phyloP scores from a whole-genome alignment of 2,329 filamentous ascomycete species.

The Fusarium hostae region DNA sequence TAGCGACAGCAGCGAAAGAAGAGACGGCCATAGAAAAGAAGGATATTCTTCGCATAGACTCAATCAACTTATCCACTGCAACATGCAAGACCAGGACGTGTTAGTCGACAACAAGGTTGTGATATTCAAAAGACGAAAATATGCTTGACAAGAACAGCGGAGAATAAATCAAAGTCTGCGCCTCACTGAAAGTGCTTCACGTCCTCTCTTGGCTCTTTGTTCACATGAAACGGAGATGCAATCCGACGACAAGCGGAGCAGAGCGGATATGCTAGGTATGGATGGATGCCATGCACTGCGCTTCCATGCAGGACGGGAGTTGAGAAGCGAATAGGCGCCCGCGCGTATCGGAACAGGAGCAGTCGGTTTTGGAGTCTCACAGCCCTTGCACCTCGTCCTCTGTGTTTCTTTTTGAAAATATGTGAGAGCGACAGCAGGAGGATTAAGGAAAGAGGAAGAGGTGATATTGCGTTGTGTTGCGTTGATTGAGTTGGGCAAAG shows the following conservation, averaged over 20 bases:
- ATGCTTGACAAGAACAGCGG: neutral
- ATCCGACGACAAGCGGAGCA: slow-evolving; percentile 28
- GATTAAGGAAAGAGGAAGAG: neutral
- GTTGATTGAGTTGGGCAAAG: slow-evolving; percentile 8
- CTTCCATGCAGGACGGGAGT: slow-evolving; percentile 20
- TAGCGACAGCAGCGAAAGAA: neutral
- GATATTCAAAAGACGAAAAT: slow-evolving; percentile 13
- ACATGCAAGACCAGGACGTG: slow-evolving; percentile 14
- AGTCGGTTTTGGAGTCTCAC: slow-evolving; percentile 1
- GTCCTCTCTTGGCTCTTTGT: slow-evolving; percentile 1
- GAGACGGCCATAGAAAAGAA: neutral
- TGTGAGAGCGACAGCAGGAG: neutral
- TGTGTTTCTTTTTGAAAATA: neutral
- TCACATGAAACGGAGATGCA: slow-evolving; percentile 22
- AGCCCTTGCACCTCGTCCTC: neutral
- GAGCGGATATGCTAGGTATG: slow-evolving; percentile 7
- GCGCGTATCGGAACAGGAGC: slow-evolving; percentile 19
- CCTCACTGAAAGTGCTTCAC: slow-evolving; percentile 13
- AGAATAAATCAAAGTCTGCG: slow-evolving; percentile 12
- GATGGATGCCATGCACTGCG: slow-evolving; percentile 13
- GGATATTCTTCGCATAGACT: neutral
- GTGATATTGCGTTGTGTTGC: slow-evolving; percentile 10
- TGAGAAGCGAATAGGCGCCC: slow-evolving; percentile 32
- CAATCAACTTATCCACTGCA: neutral
- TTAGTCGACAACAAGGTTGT: slow-evolving; percentile 1